Percentiles rank a stretch among this genome's conserved stretches.
Evolutionary conservation across 306 rosid genomes (phyloP).

Genomic region (Gynostemma pentaphyllum): DNA sequence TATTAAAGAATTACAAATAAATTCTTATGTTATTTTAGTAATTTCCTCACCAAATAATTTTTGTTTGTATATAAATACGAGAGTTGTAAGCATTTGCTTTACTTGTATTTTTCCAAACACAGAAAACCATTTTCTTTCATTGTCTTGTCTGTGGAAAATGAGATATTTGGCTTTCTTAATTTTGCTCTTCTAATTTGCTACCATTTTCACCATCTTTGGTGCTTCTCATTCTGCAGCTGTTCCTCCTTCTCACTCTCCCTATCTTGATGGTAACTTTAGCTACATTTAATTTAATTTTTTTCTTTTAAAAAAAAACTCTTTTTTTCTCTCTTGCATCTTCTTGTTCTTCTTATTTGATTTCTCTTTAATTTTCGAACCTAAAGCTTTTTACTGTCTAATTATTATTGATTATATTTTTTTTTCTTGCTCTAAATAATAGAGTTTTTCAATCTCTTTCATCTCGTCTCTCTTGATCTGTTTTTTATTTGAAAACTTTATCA

Average conservation of each 20-base stretch:
- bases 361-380: neutral
- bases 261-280: conserved; percentile 22
- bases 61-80: neutral
- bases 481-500: no score
- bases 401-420: no score
- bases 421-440: no score
- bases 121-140: neutral
- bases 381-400: neutral
- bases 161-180: neutral
- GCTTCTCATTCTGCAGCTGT: conserved; percentile 8
- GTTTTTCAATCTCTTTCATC: no score
- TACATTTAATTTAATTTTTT: neutral
- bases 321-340: neutral
- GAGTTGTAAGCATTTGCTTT: neutral
- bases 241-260: neutral
- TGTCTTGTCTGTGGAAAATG: neutral
- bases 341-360: neutral
- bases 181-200: neutral
- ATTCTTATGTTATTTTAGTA: no score
- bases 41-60: no score
- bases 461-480: no score
- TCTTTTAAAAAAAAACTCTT: no score
- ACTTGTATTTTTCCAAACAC: neutral
- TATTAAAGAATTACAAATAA: no score
- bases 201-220: conserved; percentile 8